A percentile compares a stretch with the other conserved stretches of the same genome.
phyloP scores from a whole-genome alignment of 1,139 yeast genomes.

The Schwanniomyces etchellsii region DNA sequence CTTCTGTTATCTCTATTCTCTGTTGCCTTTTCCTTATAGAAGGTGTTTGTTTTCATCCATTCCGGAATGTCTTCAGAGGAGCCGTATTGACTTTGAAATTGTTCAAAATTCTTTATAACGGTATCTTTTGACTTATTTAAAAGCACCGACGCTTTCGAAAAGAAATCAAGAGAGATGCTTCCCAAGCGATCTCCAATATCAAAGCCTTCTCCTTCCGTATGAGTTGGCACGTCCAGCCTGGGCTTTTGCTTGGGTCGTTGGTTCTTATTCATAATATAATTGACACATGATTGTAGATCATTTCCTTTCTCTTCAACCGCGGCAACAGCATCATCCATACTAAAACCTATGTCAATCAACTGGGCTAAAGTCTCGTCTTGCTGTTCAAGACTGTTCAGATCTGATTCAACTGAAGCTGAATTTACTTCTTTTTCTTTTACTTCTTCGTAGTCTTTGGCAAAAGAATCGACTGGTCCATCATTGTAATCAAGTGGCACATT shows the following conservation, averaged over 20 bases:
- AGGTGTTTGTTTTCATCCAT: conserved; percentile 68
- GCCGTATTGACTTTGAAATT: conserved; percentile 34
- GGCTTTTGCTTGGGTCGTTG: conserved; percentile 7
- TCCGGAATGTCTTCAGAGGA: conserved; percentile 46
- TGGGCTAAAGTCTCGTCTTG: conserved; percentile 60
- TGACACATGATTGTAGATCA: conserved; percentile 63
- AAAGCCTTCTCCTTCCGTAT: conserved; percentile 3
- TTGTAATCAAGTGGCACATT: too few species aligned
- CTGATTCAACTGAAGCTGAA: not conserved
- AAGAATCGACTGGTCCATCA: not conserved
- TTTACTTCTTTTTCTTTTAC: not conserved
- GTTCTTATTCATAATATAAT: conserved; percentile 49
- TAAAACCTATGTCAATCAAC: conserved; percentile 75
- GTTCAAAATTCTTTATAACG: conserved; percentile 60
- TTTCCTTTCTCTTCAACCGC: conserved; percentile 58
- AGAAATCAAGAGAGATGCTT: conserved; percentile 58
- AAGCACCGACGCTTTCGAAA: conserved; percentile 57
- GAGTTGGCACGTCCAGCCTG: not conserved
- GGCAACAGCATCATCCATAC: conserved; percentile 51
- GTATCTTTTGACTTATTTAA: conserved; percentile 59
- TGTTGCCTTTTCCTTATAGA: conserved; percentile 37
- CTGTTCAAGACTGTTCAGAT: conserved; percentile 1
- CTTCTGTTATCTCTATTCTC: conserved; percentile 34
- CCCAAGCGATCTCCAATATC: conserved; percentile 34
- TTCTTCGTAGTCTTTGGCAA: too few species aligned